Evolutionary conservation across 2,329 filamentous ascomycete genomes (phyloP).

Genomic region (Blastomyces percursus): DNA sequence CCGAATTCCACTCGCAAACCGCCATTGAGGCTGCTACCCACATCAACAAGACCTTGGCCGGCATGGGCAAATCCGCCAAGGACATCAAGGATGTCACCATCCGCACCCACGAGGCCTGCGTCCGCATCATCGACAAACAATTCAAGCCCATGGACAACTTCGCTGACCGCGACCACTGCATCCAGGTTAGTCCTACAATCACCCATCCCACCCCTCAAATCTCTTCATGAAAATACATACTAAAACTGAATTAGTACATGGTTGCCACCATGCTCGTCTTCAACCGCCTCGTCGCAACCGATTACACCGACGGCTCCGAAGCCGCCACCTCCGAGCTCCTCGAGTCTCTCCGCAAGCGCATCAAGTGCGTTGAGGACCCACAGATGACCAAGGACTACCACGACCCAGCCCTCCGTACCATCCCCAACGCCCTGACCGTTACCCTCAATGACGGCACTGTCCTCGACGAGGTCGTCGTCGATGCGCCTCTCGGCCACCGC

Average conservation of each 20-base stretch:
- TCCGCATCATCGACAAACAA: slow-evolving; percentile 99
- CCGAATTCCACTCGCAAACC: slow-evolving; percentile 98
- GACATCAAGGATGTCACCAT: slow-evolving; percentile 91
- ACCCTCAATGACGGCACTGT: slow-evolving; percentile 89
- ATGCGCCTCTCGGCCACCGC: slow-evolving; percentile 88
- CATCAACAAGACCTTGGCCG: slow-evolving; percentile 71
- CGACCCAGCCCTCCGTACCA: slow-evolving; percentile 82
- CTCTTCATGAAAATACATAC: slow-evolving; percentile 6
- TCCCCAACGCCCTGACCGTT: slow-evolving; percentile 92
- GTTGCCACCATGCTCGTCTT: slow-evolving; percentile 90
- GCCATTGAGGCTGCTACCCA: slow-evolving; percentile 90
- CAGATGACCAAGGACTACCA: slow-evolving; percentile 95
- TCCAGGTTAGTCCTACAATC: slow-evolving; percentile 49
- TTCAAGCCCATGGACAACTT: slow-evolving; percentile 99
- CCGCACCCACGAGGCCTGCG: slow-evolving; percentile 95
- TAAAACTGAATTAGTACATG: slow-evolving; percentile 59
- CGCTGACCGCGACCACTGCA: slow-evolving; percentile 97
- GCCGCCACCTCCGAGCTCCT: slow-evolving; percentile 82
- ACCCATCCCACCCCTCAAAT: background rate
- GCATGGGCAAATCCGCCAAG: slow-evolving; percentile 76
- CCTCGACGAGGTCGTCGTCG: slow-evolving; percentile 79
- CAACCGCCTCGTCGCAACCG: slow-evolving; percentile 81
- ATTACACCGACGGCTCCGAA: slow-evolving; percentile 88
- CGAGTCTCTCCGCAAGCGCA: slow-evolving; percentile 83
- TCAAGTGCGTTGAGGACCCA: slow-evolving; percentile 91